Evolutionary conservation across 805 yeast species (phyloP), one percentile per base, ranked within the genome.

Genomic region (Metschnikowia matae): DNA sequence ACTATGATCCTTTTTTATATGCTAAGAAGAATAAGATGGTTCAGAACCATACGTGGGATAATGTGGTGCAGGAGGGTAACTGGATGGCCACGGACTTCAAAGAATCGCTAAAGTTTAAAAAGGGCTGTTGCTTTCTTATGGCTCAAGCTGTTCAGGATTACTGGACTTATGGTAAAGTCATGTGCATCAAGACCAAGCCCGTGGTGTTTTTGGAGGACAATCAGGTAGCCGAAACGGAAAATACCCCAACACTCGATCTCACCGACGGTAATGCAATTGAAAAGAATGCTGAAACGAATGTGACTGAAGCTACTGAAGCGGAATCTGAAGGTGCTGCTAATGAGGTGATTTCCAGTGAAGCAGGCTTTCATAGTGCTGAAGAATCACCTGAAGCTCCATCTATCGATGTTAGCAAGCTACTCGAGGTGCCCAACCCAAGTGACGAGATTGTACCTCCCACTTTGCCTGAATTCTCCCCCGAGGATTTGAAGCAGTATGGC

Each of bases 81-180:
- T 89, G 97, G 96, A 77, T 90, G 82, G 81, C 89, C 6, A 74
- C 79, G 1, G 96, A 90, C 60, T 83, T 84, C 58, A 80, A 77
- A 48, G 95, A 90, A 62, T 83, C 80, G 35, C 64, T 82, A 17
- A 85, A 87, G 61, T 81, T 77, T 62, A 89, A 85, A 62, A 70
- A 82, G 51, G 87, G 89, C 0, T 79, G 85, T 48, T 86, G 94
- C 62, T 77, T 81, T 10, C 73, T 76, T 40, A 69, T 91, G 32
- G 86, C 97, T 0, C 84, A 81, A 52, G 86, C 90, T 0, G 79
- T 92, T 1, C 67, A 71, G 61, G 95, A 88, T 53, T 89, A 83
- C 63, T 89, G 96, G 95, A 71, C 61, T 1, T 80, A 78, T 57
- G 97, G 97, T 0, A 83, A 82, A 61, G 68, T 64, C 6, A 79